These are phyloP conservation scores for Rubroshorea leprosula DNA, from an alignment of 345 rosid species.

Conservation along the genomic window DNA sequence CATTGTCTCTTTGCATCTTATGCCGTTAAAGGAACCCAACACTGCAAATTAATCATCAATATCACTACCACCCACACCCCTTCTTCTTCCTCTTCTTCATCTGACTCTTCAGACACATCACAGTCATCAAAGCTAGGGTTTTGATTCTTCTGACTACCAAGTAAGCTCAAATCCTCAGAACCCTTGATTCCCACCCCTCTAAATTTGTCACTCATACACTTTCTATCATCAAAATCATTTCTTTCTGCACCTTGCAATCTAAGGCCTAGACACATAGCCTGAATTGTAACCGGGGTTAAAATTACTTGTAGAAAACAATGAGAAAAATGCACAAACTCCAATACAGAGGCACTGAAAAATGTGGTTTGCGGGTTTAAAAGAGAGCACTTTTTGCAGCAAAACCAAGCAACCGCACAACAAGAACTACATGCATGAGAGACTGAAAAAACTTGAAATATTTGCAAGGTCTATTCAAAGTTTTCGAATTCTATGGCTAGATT, in stretches of 20 bases:
- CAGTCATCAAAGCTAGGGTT: slow-evolving; percentile 26
- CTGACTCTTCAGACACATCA: slow-evolving; percentile 40
- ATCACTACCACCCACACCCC: slow-evolving; percentile 19
- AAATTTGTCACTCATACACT: slow-evolving; percentile 10
- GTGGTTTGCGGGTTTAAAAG: slow-evolving; percentile 15
- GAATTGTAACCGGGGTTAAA: slow-evolving; percentile 9
- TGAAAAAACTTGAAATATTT: too few relatives aligned
- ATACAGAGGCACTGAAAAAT: slow-evolving; percentile 10
- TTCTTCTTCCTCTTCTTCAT: slow-evolving; percentile 33
- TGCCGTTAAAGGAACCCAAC: slow-evolving; percentile 31
- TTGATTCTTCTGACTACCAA: slow-evolving; percentile 14
- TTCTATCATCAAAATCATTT: slow-evolving; percentile 14
- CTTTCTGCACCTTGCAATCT: slow-evolving; percentile 6
- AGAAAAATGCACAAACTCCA: slow-evolving; percentile 12
- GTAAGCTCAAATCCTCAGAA: slow-evolving; percentile 16
- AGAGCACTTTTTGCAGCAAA: slow-evolving; percentile 17
- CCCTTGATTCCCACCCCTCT: slow-evolving; percentile 15
- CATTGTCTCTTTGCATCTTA: slow-evolving; percentile 20
- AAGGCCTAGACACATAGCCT: slow-evolving; percentile 1
- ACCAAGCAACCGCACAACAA: slow-evolving; percentile 16
- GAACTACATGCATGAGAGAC: slow-evolving; percentile 2
- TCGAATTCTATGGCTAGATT: too few relatives aligned
- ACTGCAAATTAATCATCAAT: slow-evolving; percentile 32
- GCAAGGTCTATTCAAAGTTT: too few relatives aligned
- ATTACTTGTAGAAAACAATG: slow-evolving; percentile 12